phyloP scores from a whole-genome alignment of 148 eudicot species.

The Cornus controversa region DNA sequence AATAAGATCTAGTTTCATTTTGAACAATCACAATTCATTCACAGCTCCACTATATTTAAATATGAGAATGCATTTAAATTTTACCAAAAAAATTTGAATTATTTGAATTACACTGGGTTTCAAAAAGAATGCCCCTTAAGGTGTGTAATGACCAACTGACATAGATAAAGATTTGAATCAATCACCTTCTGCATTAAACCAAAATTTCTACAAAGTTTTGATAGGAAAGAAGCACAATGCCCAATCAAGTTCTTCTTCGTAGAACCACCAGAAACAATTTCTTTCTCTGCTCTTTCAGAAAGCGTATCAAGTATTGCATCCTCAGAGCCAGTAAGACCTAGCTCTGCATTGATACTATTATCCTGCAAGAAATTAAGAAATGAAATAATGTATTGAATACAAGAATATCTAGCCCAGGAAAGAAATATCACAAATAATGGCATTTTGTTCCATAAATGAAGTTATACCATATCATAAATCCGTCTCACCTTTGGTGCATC shows the following conservation, averaged over 20 bases:
- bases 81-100: not conserved
- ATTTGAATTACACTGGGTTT: not conserved
- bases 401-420: not conserved
- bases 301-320: slow-evolving; percentile 86
- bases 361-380: slow-evolving; percentile 47
- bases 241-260: slow-evolving; percentile 79
- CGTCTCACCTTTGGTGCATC: slow-evolving; percentile 59
- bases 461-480: not conserved
- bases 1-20: not conserved
- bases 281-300: slow-evolving; percentile 83
- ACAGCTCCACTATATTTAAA: not conserved
- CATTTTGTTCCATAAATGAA: not conserved
- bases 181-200: slow-evolving; percentile 94
- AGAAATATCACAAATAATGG: not conserved
- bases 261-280: slow-evolving; percentile 73
- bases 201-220: slow-evolving; percentile 85
- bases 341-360: slow-evolving; percentile 80
- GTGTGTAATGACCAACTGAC: not conserved
- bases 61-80: not conserved
- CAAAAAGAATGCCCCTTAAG: not conserved
- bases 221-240: slow-evolving; percentile 73
- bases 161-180: slow-evolving; percentile 5
- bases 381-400: not conserved
- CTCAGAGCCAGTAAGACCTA: slow-evolving; percentile 94
- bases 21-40: not conserved